These are phyloP conservation scores for Penicillium sp. DNA, from an alignment of 2,329 filamentous ascomycete genomes.

Conservation along the genomic window DNA sequence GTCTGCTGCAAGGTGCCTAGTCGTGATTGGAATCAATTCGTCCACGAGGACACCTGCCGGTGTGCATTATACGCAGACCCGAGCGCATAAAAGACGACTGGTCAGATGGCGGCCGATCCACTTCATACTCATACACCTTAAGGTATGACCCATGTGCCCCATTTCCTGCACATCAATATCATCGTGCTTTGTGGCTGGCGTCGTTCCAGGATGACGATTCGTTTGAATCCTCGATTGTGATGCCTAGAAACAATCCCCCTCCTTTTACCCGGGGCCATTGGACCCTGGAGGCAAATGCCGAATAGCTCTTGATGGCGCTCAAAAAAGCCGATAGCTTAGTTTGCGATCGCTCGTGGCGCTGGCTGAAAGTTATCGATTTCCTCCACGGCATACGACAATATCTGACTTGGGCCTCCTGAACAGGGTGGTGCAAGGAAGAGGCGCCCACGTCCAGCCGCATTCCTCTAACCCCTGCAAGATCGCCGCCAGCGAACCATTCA, in stretches of 20 bases:
- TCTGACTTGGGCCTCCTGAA: background rate
- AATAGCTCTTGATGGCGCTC: background rate
- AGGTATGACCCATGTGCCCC: conserved; percentile 12
- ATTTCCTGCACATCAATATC: conserved; percentile 14
- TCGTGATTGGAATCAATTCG: conserved; percentile 28
- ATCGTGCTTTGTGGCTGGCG: conserved; percentile 7
- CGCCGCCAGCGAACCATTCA: conserved; percentile 2
- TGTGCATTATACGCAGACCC: background rate
- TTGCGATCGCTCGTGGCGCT: conserved; percentile 17
- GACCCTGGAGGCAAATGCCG: conserved; percentile 5
- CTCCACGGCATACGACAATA: background rate
- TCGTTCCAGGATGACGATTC: background rate
- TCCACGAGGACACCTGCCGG: conserved; percentile 20
- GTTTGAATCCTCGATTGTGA: background rate
- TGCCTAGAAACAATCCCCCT: background rate
- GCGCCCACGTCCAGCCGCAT: conserved; percentile 4
- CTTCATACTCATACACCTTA: conserved; percentile 11
- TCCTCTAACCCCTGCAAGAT: conserved; percentile 1
- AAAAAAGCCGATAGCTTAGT: conserved; percentile 15
- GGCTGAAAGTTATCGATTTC: conserved; percentile 5
- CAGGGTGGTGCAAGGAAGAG: conserved; percentile 1
- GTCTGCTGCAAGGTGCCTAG: conserved; percentile 27
- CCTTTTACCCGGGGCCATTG: background rate
- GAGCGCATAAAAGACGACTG: conserved; percentile 6
- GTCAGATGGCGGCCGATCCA: conserved; percentile 8